Base-by-base conservation (phyloP, 495 filamentous ascomycete species). In the Hypomontagnella monticulosa region DNA sequence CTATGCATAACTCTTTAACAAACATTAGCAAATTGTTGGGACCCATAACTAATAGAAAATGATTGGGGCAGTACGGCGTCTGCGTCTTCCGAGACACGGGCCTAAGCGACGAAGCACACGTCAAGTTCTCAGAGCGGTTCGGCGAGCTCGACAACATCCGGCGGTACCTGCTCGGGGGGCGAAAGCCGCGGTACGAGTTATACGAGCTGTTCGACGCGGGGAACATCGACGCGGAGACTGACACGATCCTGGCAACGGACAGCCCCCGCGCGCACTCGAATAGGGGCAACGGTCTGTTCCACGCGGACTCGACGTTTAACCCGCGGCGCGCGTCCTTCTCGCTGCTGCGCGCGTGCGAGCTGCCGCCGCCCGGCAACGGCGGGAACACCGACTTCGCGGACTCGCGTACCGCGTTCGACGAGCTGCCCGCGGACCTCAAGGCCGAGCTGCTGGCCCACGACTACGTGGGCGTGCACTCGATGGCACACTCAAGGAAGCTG, bases 301-400 rank as follows among this genome's bases (percentile, higher is more conserved):
- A 89, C 64, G 80, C 80, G 4, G 86, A 88, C 69, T 83, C 80
- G 14, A 78, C 77, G 11, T 89, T 86, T 72, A 88, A 89, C 68
- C 85, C 85, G 7, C 83, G 84, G 0, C 81, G 86, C 20, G 83
- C 85, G 1, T 75, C 72, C 10, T 83, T 82, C 75, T 86, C 83
- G 12, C 71, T 87, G 0, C 76, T 89, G 1, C 76, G 79, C 2
- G 83, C 84, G 7, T 73, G 77, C 15, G 75, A 78, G 48, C 74
- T 88, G 4, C 85, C 85, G 3, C 85, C 86, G 0, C 54, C 73
- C 0, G 76, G 75, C 3, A 79, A 71, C 4, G 85, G 85, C 4
- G 85, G 85, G 4, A 77, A 82, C 41, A 88, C 85, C 0, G 83
- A 84, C 3, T 88, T 86, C 59, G 85, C 85, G 0, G 85, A 89